Evolutionary conservation across 2,329 filamentous ascomycete species (phyloP).

Genomic region (Phialocephala sp.): DNA sequence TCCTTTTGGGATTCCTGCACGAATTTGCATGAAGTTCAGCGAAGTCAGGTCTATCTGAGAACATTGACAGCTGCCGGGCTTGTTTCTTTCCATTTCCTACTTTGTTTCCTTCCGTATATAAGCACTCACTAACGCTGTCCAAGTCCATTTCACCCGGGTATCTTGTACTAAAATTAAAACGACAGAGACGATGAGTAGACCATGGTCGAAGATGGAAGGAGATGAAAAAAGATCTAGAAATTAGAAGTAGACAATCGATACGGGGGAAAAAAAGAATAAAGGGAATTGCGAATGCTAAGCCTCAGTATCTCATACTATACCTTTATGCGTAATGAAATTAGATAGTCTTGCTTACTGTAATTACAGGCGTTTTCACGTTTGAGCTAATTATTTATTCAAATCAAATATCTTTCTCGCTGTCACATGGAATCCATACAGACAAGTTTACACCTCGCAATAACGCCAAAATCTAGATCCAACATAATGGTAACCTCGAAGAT

Average conservation of each 20-base stretch:
- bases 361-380: too few relatives aligned
- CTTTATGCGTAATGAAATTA: not conserved
- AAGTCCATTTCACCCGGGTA: constrained; percentile 9
- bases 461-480: not conserved
- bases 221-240: not conserved
- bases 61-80: not conserved
- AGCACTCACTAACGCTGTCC: not conserved
- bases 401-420: too few relatives aligned
- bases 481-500: not conserved
- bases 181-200: not conserved
- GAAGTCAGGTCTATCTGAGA: not conserved
- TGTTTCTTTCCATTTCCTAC: not conserved
- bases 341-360: too few relatives aligned
- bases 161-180: not conserved
- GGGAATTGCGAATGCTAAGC: not conserved
- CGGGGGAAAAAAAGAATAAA: not conserved
- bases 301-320: not conserved
- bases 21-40: not conserved
- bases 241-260: not conserved
- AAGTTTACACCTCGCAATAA: too few relatives aligned
- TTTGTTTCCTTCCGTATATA: not conserved
- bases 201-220: not conserved
- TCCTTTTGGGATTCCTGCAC: not conserved
- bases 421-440: too few relatives aligned
- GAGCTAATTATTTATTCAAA: too few relatives aligned